These are phyloP conservation scores for Trametes cinnabarina DNA, from an alignment of 768 basidiomycete species.

Conservation along the genomic window DNA sequence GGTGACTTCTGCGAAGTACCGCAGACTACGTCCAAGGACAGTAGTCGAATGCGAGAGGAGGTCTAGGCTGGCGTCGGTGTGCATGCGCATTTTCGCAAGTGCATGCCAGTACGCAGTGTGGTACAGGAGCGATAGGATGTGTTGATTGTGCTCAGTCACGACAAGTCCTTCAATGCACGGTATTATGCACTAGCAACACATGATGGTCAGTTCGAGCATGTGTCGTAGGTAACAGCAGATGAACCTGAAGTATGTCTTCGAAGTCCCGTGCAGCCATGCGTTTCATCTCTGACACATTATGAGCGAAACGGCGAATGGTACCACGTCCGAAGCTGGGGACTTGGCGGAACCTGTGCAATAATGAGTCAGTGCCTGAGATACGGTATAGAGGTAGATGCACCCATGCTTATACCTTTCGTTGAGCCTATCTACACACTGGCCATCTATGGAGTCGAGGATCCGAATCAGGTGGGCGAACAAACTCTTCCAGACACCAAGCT, in stretches of 20 bases:
- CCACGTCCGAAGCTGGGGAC: slow-evolving; percentile 21
- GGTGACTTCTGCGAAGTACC: slow-evolving; percentile 26
- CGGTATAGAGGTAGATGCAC: background rate
- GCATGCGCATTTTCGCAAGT: slow-evolving; percentile 34
- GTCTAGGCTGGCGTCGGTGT: slow-evolving; percentile 29
- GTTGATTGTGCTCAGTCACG: slow-evolving; percentile 22
- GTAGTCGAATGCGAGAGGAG: slow-evolving; percentile 21
- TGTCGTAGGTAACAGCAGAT: too few relatives aligned
- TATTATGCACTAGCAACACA: slow-evolving; percentile 35
- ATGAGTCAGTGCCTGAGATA: background rate
- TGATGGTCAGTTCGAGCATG: background rate
- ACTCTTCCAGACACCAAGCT: slow-evolving; percentile 34
- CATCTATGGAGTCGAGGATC: slow-evolving; percentile 12
- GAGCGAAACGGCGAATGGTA: slow-evolving; percentile 25
- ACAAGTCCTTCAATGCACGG: slow-evolving; percentile 36
- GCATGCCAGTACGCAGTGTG: slow-evolving; percentile 34
- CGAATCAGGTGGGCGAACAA: slow-evolving; percentile 24
- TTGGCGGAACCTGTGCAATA: slow-evolving; percentile 3
- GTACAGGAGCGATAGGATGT: slow-evolving; percentile 26
- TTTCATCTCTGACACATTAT: slow-evolving; percentile 27
- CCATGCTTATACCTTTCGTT: slow-evolving; percentile 15
- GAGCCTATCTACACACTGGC: background rate
- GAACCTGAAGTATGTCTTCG: slow-evolving; percentile 29
- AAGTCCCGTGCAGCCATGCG: slow-evolving; percentile 29
- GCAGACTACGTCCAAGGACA: slow-evolving; percentile 17